Evolutionary conservation across 2,329 filamentous ascomycete species (phyloP).

Genomic region (Colletotrichum zoysiae): DNA sequence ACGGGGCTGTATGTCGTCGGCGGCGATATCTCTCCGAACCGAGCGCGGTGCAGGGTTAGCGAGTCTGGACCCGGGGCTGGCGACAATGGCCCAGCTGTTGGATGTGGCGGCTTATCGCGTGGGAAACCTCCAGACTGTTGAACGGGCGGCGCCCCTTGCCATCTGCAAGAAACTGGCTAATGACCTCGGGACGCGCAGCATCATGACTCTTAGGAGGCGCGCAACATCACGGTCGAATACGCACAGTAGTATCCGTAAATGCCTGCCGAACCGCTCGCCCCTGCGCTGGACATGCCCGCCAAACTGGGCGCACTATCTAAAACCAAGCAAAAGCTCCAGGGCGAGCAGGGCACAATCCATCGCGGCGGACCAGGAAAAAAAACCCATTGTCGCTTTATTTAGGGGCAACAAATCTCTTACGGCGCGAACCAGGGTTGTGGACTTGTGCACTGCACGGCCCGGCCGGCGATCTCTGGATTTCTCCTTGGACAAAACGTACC

Average conservation of each 20-base stretch:
- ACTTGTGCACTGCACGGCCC: neutral
- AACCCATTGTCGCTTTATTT: neutral
- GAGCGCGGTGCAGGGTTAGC: conserved; percentile 16
- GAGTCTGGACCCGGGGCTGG: conserved; percentile 20
- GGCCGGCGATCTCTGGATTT: neutral
- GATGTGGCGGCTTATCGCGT: conserved; percentile 5
- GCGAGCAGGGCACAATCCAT: neutral
- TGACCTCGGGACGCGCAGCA: neutral
- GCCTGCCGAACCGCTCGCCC: conserved; percentile 2
- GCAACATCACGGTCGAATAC: neutral
- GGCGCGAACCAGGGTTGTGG: neutral
- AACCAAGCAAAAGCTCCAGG: neutral
- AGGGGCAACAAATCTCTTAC: conserved; percentile 14
- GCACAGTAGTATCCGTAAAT: neutral
- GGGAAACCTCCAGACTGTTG: neutral
- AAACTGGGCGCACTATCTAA: neutral
- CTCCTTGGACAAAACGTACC: conserved; percentile 1
- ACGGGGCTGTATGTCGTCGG: neutral
- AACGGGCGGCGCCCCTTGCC: neutral
- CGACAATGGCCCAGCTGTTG: neutral
- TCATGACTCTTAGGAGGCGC: no score
- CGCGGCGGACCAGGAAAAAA: conserved; percentile 3
- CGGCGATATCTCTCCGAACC: conserved; percentile 17
- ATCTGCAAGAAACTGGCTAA: conserved; percentile 2
- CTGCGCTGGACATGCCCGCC: conserved; percentile 8